A percentile compares a stretch with the other conserved stretches of the same genome.
Evolutionary conservation across 2,329 filamentous ascomycete species (phyloP).

Genomic region (Monosporascus sp.): DNA sequence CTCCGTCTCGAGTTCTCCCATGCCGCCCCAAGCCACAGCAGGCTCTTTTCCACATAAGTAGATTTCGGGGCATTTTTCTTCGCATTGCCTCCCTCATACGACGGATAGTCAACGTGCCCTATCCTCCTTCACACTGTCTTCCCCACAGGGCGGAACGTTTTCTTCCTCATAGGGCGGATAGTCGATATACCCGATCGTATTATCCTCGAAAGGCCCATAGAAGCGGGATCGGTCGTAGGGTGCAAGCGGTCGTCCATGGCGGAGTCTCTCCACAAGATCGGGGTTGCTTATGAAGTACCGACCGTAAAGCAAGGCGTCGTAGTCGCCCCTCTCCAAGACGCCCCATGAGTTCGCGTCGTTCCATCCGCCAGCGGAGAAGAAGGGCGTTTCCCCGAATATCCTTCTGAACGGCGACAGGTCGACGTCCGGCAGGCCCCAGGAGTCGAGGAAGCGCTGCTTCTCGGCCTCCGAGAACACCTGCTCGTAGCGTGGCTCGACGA

Average conservation of each 20-base stretch:
- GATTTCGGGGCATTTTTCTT: too few relatives aligned
- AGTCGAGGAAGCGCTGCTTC: constrained; percentile 30
- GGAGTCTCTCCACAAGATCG: constrained; percentile 35
- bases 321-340: constrained; percentile 17
- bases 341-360: constrained; percentile 22
- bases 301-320: constrained; percentile 36
- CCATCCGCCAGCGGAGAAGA: constrained; percentile 19
- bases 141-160: background rate
- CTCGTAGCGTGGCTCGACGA: constrained; percentile 43
- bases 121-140: too few relatives aligned
- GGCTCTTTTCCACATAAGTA: too few relatives aligned
- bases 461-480: constrained; percentile 33
- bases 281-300: constrained; percentile 41
- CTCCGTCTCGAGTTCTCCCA: too few relatives aligned
- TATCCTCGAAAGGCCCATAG: constrained; percentile 19
- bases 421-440: constrained; percentile 25
- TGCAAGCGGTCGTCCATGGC: constrained; percentile 31
- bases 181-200: background rate
- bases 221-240: constrained; percentile 34
- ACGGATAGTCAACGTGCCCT: too few relatives aligned
- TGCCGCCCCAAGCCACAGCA: too few relatives aligned
- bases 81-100: too few relatives aligned
- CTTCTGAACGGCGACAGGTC: constrained; percentile 17
- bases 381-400: constrained; percentile 24
- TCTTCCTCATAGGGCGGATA: background rate